Conservation (phyloP, 257 asterid genomes). For the Leonotis leonurus region DNA sequence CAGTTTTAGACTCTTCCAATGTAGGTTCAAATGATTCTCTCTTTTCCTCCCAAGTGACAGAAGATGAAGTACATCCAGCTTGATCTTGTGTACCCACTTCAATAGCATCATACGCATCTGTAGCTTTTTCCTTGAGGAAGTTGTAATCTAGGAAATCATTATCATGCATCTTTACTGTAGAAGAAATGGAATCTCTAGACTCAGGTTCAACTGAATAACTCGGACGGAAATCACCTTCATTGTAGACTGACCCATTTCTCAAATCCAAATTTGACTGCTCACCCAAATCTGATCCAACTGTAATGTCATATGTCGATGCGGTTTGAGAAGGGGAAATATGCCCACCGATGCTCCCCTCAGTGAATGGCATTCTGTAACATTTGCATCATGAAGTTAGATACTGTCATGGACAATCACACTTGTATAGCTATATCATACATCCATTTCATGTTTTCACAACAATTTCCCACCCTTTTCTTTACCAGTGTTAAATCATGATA, state of each 20-base stretch:
- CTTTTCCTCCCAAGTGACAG: slow-evolving; percentile 51
- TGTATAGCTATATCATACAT: no score
- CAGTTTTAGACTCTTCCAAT: no score
- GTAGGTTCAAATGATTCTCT: slow-evolving; percentile 31
- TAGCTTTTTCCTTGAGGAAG: slow-evolving; percentile 38
- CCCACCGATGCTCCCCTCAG: slow-evolving; percentile 36
- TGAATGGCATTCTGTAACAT: slow-evolving; percentile 44
- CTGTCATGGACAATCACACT: not conserved
- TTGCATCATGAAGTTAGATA: slow-evolving; percentile 9
- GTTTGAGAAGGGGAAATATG: slow-evolving; percentile 51
- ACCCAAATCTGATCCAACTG: slow-evolving; percentile 40
- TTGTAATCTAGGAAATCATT: slow-evolving; percentile 39
- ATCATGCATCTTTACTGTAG: slow-evolving; percentile 38
- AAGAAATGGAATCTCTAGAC: slow-evolving; percentile 45
- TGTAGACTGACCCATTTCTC: slow-evolving; percentile 42
- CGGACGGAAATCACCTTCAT: slow-evolving; percentile 41
- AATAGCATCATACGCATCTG: slow-evolving; percentile 36
- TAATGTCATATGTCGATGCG: slow-evolving; percentile 38
- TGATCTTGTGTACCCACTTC: slow-evolving; percentile 36
- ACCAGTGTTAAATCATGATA: slow-evolving; percentile 9
- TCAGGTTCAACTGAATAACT: slow-evolving; percentile 49
- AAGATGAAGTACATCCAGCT: slow-evolving; percentile 41
- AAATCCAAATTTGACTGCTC: slow-evolving; percentile 44
- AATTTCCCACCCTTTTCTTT: slow-evolving; percentile 3
- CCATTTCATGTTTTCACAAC: slow-evolving; percentile 10